Conservation (phyloP, 441 rosid species). For the Euphorbia schlechtendalii region DNA sequence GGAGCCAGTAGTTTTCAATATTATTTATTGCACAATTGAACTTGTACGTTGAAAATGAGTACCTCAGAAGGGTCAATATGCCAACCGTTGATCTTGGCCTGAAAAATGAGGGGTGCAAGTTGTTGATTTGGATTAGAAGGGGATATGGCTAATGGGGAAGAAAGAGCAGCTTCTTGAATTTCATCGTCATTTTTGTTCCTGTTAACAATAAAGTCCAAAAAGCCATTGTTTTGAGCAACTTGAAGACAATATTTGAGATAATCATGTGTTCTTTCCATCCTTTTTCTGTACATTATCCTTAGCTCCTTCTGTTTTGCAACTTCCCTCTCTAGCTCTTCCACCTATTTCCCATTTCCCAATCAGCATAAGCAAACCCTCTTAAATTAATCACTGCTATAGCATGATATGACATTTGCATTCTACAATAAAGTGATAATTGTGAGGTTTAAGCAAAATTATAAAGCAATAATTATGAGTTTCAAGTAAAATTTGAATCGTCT, state of each 20-base stretch:
- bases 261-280: slow-evolving; percentile 46
- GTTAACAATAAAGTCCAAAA: slow-evolving; percentile 34
- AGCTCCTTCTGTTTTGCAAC: slow-evolving; percentile 39
- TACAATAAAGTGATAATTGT: too few species aligned
- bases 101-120: slow-evolving; percentile 21
- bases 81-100: slow-evolving; percentile 49
- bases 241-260: slow-evolving; percentile 51
- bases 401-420: too few species aligned
- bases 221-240: slow-evolving; percentile 48
- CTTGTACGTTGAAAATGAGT: too few species aligned
- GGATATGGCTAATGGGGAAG: slow-evolving; percentile 20
- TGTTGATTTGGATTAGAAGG: slow-evolving; percentile 12
- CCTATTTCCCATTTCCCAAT: slow-evolving; percentile 22
- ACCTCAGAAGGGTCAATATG: slow-evolving; percentile 42
- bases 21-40: too few species aligned
- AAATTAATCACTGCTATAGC: too few species aligned
- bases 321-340: slow-evolving; percentile 35
- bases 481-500: too few species aligned
- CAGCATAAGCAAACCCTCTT: too few species aligned
- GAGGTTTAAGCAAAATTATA: too few species aligned
- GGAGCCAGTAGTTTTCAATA: too few species aligned
- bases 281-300: slow-evolving; percentile 31
- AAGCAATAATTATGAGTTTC: too few species aligned
- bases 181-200: slow-evolving; percentile 16
- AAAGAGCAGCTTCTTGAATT: slow-evolving; percentile 2